Evolutionary conservation across 768 basidiomycete species (phyloP), one percentile per base, ranked within the genome.

Genomic region (Rhodotorula taiwanensis): DNA sequence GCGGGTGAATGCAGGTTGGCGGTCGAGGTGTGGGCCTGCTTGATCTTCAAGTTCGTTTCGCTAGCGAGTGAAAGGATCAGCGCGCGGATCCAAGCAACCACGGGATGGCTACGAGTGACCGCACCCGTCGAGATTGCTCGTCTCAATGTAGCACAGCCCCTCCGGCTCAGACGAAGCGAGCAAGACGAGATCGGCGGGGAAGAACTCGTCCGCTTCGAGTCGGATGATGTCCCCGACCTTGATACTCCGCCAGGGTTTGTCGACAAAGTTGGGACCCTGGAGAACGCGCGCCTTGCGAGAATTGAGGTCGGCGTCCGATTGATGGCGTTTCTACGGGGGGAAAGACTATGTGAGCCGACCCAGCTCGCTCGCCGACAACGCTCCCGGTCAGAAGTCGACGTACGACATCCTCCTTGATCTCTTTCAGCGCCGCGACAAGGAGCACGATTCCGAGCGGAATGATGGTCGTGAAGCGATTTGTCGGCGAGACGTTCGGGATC

Each of bases 31-130:
- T 88, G 88, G 0, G 89, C 89, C 77, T 99, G 92, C 74, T 99
- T 99, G 77, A 99, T 98, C 79, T 98, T 99, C 70, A 99, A 81
- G 73, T 98, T 98, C 7, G 95, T 99, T 79, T 98, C 95, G 30
- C 91, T 91, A 70, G 3, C 41, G 14, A 14, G 6, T 11, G 27
- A 7, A 10, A 1, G 6, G 15, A 28, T 13, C 3, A 7, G 41
- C 1, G 27, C 14, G 10, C 16, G 36, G 16, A 9, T 16, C 10
- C 10, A 39, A 39, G 36, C 16, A 10, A 39, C 36, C 36, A 36
- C n/a, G 8, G 13, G 48, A 30, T 20, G 11, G 9, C 23, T 7
- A 34, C 4, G 5, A 16, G 30, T 21, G 11, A 15, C 71, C 79
- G 66, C 58, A 93, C 91, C 94, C 95, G 72, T 99, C 95, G 31